Conservation (phyloP, 2,329 filamentous ascomycete genomes). For the Periconia sp. region DNA sequence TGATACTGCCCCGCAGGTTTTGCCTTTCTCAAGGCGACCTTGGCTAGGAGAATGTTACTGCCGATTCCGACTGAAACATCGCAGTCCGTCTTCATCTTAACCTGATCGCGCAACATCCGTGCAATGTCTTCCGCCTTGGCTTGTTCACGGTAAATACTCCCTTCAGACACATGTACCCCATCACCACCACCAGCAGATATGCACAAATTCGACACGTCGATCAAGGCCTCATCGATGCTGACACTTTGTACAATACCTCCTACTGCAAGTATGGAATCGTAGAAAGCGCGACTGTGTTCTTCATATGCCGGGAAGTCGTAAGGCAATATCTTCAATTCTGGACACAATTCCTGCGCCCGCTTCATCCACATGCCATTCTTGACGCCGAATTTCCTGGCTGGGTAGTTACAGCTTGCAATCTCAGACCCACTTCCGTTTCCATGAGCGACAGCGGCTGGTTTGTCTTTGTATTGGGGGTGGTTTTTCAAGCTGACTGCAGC, state of each 20-base stretch:
- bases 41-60: conserved; percentile 85
- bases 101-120: conserved; percentile 63
- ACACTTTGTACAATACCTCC: conserved; percentile 91
- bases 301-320: conserved; percentile 97
- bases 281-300: conserved; percentile 84
- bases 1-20: conserved; percentile 95
- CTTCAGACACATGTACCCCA: conserved; percentile 66
- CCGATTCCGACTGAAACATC: conserved; percentile 92
- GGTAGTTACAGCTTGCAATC: conserved; percentile 97
- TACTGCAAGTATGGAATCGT: conserved; percentile 76
- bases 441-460: conserved; percentile 87
- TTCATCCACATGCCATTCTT: conserved; percentile 99
- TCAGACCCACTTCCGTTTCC: conserved; percentile 83
- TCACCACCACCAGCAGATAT: conserved; percentile 66
- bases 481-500: conserved; percentile 86
- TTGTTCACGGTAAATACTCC: conserved; percentile 75
- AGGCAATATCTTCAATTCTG: conserved; percentile 83
- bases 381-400: conserved; percentile 79
- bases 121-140: conserved; percentile 75
- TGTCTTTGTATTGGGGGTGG: conserved; percentile 72
- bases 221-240: conserved; percentile 90
- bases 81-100: conserved; percentile 77
- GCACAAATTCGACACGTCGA: conserved; percentile 78
- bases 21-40: conserved; percentile 84
- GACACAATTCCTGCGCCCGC: conserved; percentile 76